A percentile compares a stretch with the other conserved stretches of the same genome.
Conservation (phyloP, 2,329 filamentous ascomycete genomes). For the Pyricularia grisea region DNA sequence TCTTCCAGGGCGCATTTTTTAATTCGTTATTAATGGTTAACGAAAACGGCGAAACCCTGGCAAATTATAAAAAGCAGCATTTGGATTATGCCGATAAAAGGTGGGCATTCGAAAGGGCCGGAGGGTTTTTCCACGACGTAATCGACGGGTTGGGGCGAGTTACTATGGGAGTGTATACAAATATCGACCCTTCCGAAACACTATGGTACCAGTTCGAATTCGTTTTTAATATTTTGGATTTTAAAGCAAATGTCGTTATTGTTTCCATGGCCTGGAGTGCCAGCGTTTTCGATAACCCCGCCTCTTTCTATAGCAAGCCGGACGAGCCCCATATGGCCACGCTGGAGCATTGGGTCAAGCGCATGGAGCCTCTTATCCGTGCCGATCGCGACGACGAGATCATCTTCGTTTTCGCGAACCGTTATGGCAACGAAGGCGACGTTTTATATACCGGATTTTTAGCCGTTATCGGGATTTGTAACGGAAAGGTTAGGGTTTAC, state of each 20-base stretch:
- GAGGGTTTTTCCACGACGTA: slow-evolving; percentile 37
- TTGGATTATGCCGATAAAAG: slow-evolving; percentile 52
- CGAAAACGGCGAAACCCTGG: slow-evolving; percentile 46
- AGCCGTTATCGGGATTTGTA: slow-evolving; percentile 55
- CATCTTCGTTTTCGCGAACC: slow-evolving; percentile 62
- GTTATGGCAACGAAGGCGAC: slow-evolving; percentile 56
- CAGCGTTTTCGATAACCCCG: slow-evolving; percentile 45
- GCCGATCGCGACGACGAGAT: slow-evolving; percentile 44
- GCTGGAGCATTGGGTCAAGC: slow-evolving; percentile 63
- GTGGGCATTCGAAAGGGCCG: slow-evolving; percentile 46
- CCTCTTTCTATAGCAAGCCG: slow-evolving; percentile 33
- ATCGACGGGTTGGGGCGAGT: slow-evolving; percentile 40
- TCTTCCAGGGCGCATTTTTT: slow-evolving; percentile 36
- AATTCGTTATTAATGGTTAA: slow-evolving; percentile 47
- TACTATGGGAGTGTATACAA: slow-evolving; percentile 48
- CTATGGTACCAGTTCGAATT: slow-evolving; percentile 40
- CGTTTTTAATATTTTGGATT: slow-evolving; percentile 46
- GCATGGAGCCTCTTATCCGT: slow-evolving; percentile 57
- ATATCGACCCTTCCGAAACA: slow-evolving; percentile 40
- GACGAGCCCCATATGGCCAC: slow-evolving; percentile 63
- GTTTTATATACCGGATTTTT: slow-evolving; percentile 67
- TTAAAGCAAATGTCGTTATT: slow-evolving; percentile 52
- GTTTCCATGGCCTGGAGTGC: slow-evolving; percentile 65
- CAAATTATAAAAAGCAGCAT: slow-evolving; percentile 51
- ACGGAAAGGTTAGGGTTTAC: slow-evolving; percentile 58